Conservation (phyloP, 2,329 filamentous ascomycete genomes). For the Fusarium tuaranense region DNA sequence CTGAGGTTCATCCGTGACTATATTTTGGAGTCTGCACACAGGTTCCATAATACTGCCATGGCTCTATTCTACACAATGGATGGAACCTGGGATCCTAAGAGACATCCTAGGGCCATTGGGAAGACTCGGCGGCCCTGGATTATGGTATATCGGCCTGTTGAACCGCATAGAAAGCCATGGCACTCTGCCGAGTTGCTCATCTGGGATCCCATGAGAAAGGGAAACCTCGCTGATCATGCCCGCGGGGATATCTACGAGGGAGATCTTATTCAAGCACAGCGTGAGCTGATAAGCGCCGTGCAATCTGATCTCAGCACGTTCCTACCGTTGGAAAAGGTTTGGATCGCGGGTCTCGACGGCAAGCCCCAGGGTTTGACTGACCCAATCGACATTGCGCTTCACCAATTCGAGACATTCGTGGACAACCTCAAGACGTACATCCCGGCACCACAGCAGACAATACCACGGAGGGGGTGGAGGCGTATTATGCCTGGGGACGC, state of each 20-base stretch:
- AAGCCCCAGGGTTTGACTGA: slow-evolving; percentile 37
- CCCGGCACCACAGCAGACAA: slow-evolving; percentile 46
- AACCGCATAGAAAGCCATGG: slow-evolving; percentile 51
- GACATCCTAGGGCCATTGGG: slow-evolving; percentile 26
- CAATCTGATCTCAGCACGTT: slow-evolving; percentile 35
- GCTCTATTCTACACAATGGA: slow-evolving; percentile 65
- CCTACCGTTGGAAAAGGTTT: slow-evolving; percentile 56
- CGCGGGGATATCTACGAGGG: slow-evolving; percentile 39
- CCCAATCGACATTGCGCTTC: slow-evolving; percentile 58
- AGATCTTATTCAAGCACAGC: slow-evolving; percentile 60
- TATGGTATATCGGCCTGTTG: slow-evolving; percentile 58
- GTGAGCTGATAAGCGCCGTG: slow-evolving; percentile 55
- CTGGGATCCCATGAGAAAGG: slow-evolving; percentile 59
- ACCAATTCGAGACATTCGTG: slow-evolving; percentile 50
- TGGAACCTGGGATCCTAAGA: slow-evolving; percentile 49
- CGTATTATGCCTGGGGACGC: slow-evolving; percentile 39
- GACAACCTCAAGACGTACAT: slow-evolving; percentile 49
- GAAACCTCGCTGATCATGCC: slow-evolving; percentile 35
- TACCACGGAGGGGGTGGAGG: slow-evolving; percentile 55
- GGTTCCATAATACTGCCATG: slow-evolving; percentile 36
- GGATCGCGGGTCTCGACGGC: slow-evolving; percentile 55
- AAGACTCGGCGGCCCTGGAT: slow-evolving; percentile 62
- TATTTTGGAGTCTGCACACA: slow-evolving; percentile 23
- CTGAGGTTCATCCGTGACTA: slow-evolving; percentile 19
- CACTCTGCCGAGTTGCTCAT: slow-evolving; percentile 62